Conservation (phyloP, 139 green algal species). For the Closterium sp. region DNA sequence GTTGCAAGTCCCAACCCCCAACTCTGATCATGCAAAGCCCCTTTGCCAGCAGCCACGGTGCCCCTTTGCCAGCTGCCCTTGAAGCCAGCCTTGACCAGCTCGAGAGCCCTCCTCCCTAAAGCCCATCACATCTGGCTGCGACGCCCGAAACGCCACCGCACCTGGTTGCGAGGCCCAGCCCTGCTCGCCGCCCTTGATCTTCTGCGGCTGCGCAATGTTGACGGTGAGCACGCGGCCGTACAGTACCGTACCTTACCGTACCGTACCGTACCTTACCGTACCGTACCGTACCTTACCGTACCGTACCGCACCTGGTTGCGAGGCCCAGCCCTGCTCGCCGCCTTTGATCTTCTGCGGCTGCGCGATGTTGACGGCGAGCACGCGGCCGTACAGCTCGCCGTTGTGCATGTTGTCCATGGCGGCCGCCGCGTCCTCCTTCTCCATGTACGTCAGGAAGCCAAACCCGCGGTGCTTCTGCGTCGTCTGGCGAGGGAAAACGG, state of each 20-base stretch:
- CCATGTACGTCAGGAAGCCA: slow-evolving; percentile 84
- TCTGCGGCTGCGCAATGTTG: slow-evolving; percentile 88
- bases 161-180: slow-evolving; percentile 40
- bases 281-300: too few relatives aligned
- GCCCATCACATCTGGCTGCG: too few relatives aligned
- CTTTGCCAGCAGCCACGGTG: too few relatives aligned
- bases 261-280: too few relatives aligned
- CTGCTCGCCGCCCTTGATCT: slow-evolving; percentile 82
- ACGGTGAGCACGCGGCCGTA: slow-evolving; percentile 71
- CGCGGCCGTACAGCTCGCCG: slow-evolving; percentile 66
- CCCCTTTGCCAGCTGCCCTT: too few relatives aligned
- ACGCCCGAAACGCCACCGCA: too few relatives aligned
- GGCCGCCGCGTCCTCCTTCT: slow-evolving; percentile 79
- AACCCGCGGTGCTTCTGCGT: slow-evolving; percentile 83
- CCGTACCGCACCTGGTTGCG: slow-evolving; percentile 30
- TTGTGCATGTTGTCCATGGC: slow-evolving; percentile 99
- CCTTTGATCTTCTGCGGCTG: slow-evolving; percentile 93
- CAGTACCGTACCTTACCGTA: too few relatives aligned
- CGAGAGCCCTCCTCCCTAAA: too few relatives aligned
- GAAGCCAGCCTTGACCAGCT: too few relatives aligned
- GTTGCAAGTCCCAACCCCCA: too few relatives aligned
- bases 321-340: slow-evolving; percentile 55
- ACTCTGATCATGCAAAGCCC: too few relatives aligned
- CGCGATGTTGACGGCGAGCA: slow-evolving; percentile 84
- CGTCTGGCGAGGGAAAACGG: slow-evolving; percentile 13